Conservation (phyloP, 2,329 filamentous ascomycete genomes). For the Atkinsonella hypoxylon region DNA sequence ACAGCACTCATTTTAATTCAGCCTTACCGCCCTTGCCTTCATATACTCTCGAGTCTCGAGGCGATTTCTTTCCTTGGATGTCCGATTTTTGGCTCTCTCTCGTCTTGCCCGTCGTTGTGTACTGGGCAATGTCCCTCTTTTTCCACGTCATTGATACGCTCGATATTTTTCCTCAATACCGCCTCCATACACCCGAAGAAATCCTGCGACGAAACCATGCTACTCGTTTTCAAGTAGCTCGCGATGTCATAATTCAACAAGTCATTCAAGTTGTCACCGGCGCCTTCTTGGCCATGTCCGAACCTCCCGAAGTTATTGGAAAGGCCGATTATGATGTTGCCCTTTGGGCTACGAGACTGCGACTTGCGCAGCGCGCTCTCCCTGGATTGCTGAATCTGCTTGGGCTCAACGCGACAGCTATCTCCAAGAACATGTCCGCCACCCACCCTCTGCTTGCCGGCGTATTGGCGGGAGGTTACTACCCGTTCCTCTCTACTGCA, state of each 20-base stretch:
- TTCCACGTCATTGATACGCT: slow-evolving; percentile 81
- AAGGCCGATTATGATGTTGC: slow-evolving; percentile 78
- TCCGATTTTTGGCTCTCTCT: slow-evolving; percentile 73
- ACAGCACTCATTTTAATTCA: slow-evolving; percentile 42
- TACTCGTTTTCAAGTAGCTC: slow-evolving; percentile 70
- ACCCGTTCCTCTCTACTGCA: slow-evolving; percentile 53
- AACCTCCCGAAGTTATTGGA: slow-evolving; percentile 62
- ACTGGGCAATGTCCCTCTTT: slow-evolving; percentile 76
- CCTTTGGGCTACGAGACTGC: slow-evolving; percentile 76
- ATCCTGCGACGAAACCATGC: slow-evolving; percentile 80
- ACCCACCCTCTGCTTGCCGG: slow-evolving; percentile 65
- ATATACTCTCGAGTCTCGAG: slow-evolving; percentile 61
- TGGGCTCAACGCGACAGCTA: slow-evolving; percentile 62
- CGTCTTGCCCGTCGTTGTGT: slow-evolving; percentile 65
- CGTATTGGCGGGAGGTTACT: slow-evolving; percentile 66
- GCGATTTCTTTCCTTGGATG: slow-evolving; percentile 63
- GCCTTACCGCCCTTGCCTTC: slow-evolving; percentile 68
- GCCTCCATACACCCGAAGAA: slow-evolving; percentile 89
- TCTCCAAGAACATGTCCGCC: slow-evolving; percentile 63
- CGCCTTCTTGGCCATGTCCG: slow-evolving; percentile 54
- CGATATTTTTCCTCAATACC: slow-evolving; percentile 81
- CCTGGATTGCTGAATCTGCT: slow-evolving; percentile 58
- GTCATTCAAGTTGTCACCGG: slow-evolving; percentile 72
- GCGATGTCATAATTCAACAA: slow-evolving; percentile 88
- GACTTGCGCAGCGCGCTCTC: slow-evolving; percentile 66